Base-by-base conservation (phyloP, 805 yeast species). In the Kazachstania africana region DNA sequence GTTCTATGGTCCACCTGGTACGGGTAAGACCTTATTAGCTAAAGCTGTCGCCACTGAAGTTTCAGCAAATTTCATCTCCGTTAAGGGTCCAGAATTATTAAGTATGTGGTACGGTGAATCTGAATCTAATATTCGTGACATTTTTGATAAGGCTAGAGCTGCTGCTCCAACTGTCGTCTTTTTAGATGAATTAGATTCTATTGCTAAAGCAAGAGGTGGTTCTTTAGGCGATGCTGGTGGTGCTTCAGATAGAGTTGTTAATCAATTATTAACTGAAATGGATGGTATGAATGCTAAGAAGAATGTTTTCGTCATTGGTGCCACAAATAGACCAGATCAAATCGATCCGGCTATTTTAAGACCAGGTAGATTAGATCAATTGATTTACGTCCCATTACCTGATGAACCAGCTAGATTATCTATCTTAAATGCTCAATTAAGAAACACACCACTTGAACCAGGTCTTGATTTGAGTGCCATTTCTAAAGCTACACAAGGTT, bases 201-300 rank as follows among this genome's bases (percentile, higher is more conserved):
- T 91, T 17, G 91, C 91, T 68, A 91, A 91, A 59, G 97, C 91
- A 60, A 82, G 99, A 73, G 98, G 98, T 59, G 94, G 83, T 24
- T 77, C 91, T 13, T 72, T 84, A 41, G 83, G 88, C 39, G 98
- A 88, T 54, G 96, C 95, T 29, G 98, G 98, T 39, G 98, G 98
- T 40, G 97, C 88, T 24, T 96, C 95, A 21, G 98, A 88, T 61
- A 88, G 94, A 45, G 97, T 88, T 22, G 98, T 88, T 36, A 88
- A 88, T 64, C 98, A 91, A 67, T 75, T 88, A 47, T 71, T 88
- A 46, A 91, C 97, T 12, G 94, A 88, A 60, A 91, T 91, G 98
- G 99, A 91, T 63, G 99, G 99, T 75, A 91, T 91, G 98, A 91
- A 91, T 57, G 95, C 96, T 42, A 91, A 91, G 70, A 91, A 91